Conservation (phyloP, 352 stramenopile species). For the Globisporangium rhizosaccharum region DNA sequence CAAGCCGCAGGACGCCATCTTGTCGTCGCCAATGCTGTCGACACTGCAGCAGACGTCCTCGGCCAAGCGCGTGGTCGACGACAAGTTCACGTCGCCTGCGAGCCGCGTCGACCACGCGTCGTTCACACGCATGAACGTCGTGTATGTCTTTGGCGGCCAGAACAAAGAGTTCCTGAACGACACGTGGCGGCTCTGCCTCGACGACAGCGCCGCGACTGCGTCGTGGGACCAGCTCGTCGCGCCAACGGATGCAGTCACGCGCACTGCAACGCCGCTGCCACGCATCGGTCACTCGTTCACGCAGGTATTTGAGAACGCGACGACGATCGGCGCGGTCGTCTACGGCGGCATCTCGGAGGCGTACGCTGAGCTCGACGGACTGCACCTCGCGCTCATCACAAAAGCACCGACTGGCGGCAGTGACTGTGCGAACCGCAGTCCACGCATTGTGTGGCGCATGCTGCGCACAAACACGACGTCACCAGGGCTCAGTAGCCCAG, state of each 20-base stretch:
- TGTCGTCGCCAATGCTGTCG: conserved; percentile 27
- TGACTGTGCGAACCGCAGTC: conserved; percentile 18
- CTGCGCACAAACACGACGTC: conserved; percentile 13
- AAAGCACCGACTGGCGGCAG: conserved; percentile 15
- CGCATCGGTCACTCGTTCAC: conserved; percentile 61
- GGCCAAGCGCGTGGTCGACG: conserved; percentile 19
- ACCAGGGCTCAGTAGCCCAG: conserved; percentile 13
- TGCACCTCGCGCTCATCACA: conserved; percentile 46
- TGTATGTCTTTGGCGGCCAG: conserved; percentile 54
- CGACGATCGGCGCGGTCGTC: conserved; percentile 30
- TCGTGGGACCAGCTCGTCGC: conserved; percentile 54
- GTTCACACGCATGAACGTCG: conserved; percentile 22
- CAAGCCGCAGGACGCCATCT: conserved; percentile 40
- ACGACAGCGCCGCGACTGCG: conserved; percentile 26
- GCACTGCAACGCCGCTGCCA: conserved; percentile 21
- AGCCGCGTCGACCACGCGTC: conserved; percentile 54
- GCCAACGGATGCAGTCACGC: conserved; percentile 25
- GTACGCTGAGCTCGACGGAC: conserved; percentile 31
- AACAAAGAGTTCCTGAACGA: conserved; percentile 57
- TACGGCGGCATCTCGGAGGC: conserved; percentile 45
- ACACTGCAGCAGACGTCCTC: conserved; percentile 3
- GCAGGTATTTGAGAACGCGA: conserved; percentile 46
- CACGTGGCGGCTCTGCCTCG: conserved; percentile 51
- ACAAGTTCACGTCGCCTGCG: conserved; percentile 51
- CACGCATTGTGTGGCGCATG: conserved; percentile 34